phyloP scores from a whole-genome alignment of 164 flowering plant genomes.

The Chloranthus sessilifolius region DNA sequence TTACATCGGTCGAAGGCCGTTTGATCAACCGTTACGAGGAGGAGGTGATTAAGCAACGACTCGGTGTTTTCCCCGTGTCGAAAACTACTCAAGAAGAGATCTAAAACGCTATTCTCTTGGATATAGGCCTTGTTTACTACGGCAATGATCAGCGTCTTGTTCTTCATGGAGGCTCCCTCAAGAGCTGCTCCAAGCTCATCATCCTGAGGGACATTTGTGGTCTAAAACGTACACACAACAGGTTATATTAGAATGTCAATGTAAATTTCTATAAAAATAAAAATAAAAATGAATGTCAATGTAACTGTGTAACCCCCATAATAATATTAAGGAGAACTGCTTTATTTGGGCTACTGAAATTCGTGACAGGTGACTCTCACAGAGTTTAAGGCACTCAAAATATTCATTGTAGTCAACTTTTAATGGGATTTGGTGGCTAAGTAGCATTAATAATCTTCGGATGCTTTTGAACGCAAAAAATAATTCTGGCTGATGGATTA shows the following conservation, averaged over 20 bases:
- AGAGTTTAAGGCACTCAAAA: too few relatives aligned
- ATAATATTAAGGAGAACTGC: too few relatives aligned
- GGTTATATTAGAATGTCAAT: background rate
- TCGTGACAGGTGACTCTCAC: too few relatives aligned
- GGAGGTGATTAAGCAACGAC: slow-evolving; percentile 34
- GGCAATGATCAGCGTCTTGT: slow-evolving; percentile 54
- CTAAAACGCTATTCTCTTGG: slow-evolving; percentile 45
- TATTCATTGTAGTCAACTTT: too few relatives aligned
- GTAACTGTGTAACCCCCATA: too few relatives aligned
- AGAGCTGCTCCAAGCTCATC: slow-evolving; percentile 36
- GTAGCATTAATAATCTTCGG: too few relatives aligned
- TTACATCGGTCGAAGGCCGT: slow-evolving; percentile 52
- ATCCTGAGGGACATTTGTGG: slow-evolving; percentile 19
- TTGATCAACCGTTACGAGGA: slow-evolving; percentile 51
- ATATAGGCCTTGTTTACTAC: slow-evolving; percentile 60
- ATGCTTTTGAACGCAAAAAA: too few relatives aligned
- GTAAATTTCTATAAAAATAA: too few relatives aligned
- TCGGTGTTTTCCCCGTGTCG: slow-evolving; percentile 63
- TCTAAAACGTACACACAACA: background rate
- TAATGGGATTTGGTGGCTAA: too few relatives aligned
- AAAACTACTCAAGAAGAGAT: slow-evolving; percentile 56
- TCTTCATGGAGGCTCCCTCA: slow-evolving; percentile 24
- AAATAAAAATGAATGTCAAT: too few relatives aligned
- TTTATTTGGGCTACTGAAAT: too few relatives aligned
- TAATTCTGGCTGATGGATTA: too few relatives aligned